Conservation (phyloP, 176 grass and related monocot genomes). For the Carex kokanica region DNA sequence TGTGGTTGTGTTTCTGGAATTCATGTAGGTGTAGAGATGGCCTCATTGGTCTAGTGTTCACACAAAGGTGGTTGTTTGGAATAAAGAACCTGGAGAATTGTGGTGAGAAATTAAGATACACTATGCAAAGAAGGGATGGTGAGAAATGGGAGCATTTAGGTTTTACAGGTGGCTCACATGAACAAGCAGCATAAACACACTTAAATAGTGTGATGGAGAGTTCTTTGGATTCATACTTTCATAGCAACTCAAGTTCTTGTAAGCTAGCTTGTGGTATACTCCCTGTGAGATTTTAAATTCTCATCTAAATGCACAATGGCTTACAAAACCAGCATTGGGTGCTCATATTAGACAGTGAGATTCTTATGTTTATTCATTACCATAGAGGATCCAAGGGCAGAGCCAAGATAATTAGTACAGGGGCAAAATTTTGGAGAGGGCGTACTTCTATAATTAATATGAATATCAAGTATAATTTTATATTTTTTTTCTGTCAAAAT, state of each 20-base stretch:
- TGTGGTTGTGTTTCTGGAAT: constrained; percentile 6
- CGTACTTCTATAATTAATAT: no score
- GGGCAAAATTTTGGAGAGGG: no score
- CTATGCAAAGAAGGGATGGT: constrained; percentile 56
- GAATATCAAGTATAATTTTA: no score
- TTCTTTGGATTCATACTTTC: not conserved
- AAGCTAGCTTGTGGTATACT: not conserved
- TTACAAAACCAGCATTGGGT: not conserved
- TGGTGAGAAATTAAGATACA: constrained; percentile 19
- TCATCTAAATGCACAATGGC: not conserved
- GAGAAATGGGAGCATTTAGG: constrained; percentile 32
- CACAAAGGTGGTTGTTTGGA: constrained; percentile 24
- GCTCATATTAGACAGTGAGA: not conserved
- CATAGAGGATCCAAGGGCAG: not conserved
- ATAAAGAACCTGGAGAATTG: constrained; percentile 13
- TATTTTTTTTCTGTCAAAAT: no score
- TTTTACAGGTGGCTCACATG: constrained; percentile 69
- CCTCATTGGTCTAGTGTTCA: not conserved
- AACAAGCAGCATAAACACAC: constrained; percentile 4
- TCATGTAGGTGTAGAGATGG: constrained; percentile 10
- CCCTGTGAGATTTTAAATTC: not conserved
- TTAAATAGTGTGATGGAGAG: not conserved
- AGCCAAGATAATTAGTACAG: no score
- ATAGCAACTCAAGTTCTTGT: not conserved
- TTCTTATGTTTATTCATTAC: not conserved